Conservation (phyloP, 441 rosid species). For the Euphorbia corollata region DNA sequence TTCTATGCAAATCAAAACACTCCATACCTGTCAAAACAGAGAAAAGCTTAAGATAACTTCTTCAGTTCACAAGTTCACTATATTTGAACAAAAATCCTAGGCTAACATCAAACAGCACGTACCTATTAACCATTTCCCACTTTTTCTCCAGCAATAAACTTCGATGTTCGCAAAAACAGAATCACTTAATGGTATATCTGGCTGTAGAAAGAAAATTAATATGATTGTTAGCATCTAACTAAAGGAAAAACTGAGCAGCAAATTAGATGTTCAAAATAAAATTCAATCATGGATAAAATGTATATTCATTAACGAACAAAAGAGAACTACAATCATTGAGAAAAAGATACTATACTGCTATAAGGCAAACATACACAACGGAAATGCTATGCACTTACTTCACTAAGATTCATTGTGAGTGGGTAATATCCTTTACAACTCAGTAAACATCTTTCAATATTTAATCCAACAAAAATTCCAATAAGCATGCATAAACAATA, state of each 20-base stretch:
- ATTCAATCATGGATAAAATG: neutral
- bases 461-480: neutral
- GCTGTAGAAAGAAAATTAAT: neutral
- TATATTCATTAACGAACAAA: neutral
- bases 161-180: conserved; percentile 7
- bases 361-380: neutral
- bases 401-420: neutral
- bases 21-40: conserved; percentile 54
- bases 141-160: conserved; percentile 18
- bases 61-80: conserved; percentile 7
- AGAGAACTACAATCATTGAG: neutral
- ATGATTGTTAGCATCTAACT: neutral
- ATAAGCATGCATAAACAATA: too few relatives aligned
- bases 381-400: too few relatives aligned
- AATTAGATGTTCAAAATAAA: neutral
- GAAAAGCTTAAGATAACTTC: conserved; percentile 8
- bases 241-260: neutral
- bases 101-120: conserved; percentile 2
- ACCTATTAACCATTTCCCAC: conserved; percentile 54
- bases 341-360: neutral
- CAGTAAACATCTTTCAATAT: neutral
- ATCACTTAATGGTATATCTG: conserved; percentile 17
- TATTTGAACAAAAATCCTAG: conserved; percentile 4
- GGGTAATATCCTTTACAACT: neutral
- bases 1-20: conserved; percentile 48